Evolutionary conservation across 73 alveolate species (phyloP), one percentile per base, ranked within the genome.

Genomic region (Urostyla sp.): DNA sequence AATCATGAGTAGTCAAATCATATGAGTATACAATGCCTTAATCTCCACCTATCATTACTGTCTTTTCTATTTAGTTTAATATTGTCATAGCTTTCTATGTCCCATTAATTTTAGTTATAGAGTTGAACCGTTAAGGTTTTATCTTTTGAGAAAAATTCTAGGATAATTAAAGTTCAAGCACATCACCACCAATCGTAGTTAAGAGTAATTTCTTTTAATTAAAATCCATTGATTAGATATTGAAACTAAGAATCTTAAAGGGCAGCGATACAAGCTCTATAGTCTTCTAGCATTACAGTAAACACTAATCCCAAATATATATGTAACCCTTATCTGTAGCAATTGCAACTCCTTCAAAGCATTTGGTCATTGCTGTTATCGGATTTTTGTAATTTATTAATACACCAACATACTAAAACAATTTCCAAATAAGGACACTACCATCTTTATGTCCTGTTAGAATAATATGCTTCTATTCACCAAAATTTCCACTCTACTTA

Each of bases 151-250:
- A 28, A 57, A 37, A 60, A 18, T 40, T n/a, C 34, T 87, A 87
- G n/a, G 80, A 57, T 67, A 94, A 37, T 34, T 72, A 60, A 24
- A 92, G 36, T 80, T 94, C 97, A 0, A 94, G 69, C 3, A 82
- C 87, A 89, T 94, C 98, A 1, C 98, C 98, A 30, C 87, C 95
- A 24, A 84, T 49, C 0, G 98, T 94, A 32, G 85, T 16, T 13
- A 91, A 53, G 36, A 91, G 79, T n/a, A 94, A 38, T 61, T 78
- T 78, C 57, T 87, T 72, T 61, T 89, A 76, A 58, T 88, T 91
- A 40, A 53, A 75, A 76, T 89, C 94, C 31, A 94, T 38, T 16
- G 85, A 69, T 50, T 61, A 83, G 34, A 94, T 84, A 35, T 92
- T 61, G 87, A 79, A 85, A 52, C 96, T 90, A 18, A 92, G 67